Evolutionary conservation across 345 rosid species (phyloP), one percentile per base, ranked within the genome.

Genomic region (Laguncularia racemosa): DNA sequence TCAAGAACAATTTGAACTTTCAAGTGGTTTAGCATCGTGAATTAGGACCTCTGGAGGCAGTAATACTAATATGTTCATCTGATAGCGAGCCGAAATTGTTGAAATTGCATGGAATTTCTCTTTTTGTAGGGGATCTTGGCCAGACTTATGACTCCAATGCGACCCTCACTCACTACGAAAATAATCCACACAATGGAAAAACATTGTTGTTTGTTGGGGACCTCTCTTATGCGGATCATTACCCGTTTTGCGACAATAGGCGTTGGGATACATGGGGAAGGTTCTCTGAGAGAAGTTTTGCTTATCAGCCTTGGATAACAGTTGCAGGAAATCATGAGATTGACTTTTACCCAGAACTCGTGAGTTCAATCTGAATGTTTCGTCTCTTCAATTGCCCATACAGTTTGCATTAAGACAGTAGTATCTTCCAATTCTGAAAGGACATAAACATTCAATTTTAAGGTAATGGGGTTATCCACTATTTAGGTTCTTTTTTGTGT

Each of bases 201-300:
- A 53, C 70, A 0, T 61, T 76, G 20, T 56, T 79, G 55, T 75
- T 75, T 57, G 62, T 71, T 43, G 84, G 84, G 13, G 84, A 76
- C 65, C 74, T 79, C 12, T 79, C 84, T n/a, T 79, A 71, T 56
- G 81, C 81, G 0, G 81, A 79, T 66, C 70, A 69, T 52, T 74
- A 79, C 50, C 70, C 64, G 23, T 57, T 63, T 19, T 66, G 71
- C 44, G 55, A 79, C 53, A 76, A 74, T 20, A 47, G 48, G 17
- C 57, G 84, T 52, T 79, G 84, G 84, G 78, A 76, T 50, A 64
- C 78, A 15, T 75, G 78, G 84, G 81, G 78, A n/a, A 70, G 76
- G 59, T 65, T 79, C 21, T 40, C 55, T 0, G 81, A 79, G 68
- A 64, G 46, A 55, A 75, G 73, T 58, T 65, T 73, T 44, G 84